Evolutionary conservation across 768 basidiomycete species (phyloP).

Genomic region (Leucosporidium yakuticum): DNA sequence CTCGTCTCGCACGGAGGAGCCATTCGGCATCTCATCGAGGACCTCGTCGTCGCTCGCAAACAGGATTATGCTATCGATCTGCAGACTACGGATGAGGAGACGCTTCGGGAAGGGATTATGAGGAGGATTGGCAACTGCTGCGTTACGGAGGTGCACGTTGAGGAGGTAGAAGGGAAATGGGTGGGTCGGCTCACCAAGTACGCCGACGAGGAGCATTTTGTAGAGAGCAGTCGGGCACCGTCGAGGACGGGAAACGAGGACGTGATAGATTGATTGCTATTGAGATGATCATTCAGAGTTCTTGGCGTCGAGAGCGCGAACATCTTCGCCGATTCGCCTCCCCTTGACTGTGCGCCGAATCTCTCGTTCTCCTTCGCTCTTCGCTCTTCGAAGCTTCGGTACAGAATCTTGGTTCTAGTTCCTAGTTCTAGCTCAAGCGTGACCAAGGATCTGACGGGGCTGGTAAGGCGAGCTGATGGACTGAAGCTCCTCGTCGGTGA

Average conservation of each 20-base stretch:
- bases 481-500: constrained; percentile 56
- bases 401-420: too few species aligned
- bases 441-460: constrained; percentile 50
- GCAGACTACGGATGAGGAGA: not conserved
- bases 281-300: constrained; percentile 27
- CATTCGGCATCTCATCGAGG: constrained; percentile 26
- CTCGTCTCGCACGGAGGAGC: constrained; percentile 31
- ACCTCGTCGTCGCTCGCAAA: constrained; percentile 7
- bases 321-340: too few species aligned
- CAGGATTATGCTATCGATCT: not conserved
- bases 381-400: not conserved
- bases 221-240: not conserved
- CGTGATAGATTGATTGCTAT: constrained; percentile 1
- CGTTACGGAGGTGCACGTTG: constrained; percentile 24
- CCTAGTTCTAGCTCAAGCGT: constrained; percentile 41
- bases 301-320: too few species aligned
- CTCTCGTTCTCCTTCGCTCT: too few species aligned
- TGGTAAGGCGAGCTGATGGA: constrained; percentile 55
- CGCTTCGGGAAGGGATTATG: constrained; percentile 8
- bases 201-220: not conserved
- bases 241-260: not conserved
- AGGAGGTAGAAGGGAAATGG: not conserved
- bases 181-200: not conserved
- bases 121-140: constrained; percentile 30
- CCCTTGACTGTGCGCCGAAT: too few species aligned